Evolutionary conservation across 164 flowering plant species (phyloP), one percentile per base, ranked within the genome.

Genomic region (Nymphaea thermarum): DNA sequence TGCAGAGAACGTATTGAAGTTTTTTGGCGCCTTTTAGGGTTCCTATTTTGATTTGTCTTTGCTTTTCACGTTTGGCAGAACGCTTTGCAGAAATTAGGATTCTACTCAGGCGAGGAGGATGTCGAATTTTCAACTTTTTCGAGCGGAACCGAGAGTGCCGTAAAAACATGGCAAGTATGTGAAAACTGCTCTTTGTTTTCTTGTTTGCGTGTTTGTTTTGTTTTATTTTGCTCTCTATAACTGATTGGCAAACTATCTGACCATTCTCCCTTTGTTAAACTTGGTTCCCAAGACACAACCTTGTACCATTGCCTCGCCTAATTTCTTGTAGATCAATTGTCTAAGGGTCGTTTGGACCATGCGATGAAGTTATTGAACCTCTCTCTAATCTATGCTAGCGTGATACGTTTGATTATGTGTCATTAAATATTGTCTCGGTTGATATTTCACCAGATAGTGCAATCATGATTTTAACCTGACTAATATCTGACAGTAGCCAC

Each of bases 161-260:
- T 94, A 10, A 91, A 94, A 79, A 88, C 93, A 60, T 91, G 98
- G 97, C 98, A 94, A 77, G 97, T 87, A 77, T 74, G 90, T 84
- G n/a, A n/a, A n/a, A 10, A 6, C 6, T 61, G 25, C n/a, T n/a
- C 63, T 61, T 61, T 61, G 8, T 61, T 6, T 61, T 61, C 16
- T 61, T 61, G 25, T 61, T 61, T 61, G 63, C 5, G 10, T 10
- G 10, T 2, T 1, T 55, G 10, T 10, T 10, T 55, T 55, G 60
- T 2, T 2, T 1, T 55, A 1, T 10, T 10, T 55, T 55, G 60
- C 16, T 55, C 60, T 55, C 16, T 55, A 55, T 55, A 8, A 8
- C 16, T 55, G 10, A 55, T 55, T 55, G 60, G 16, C 10, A 55
- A 55, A 55, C 16, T 55, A 55, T 55, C 16, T 16, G 1, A 55